A percentile compares a stretch with the other conserved stretches of the same genome.
Conservation (phyloP, 176 grass and related monocot genomes). For the Panicum miliaceum region DNA sequence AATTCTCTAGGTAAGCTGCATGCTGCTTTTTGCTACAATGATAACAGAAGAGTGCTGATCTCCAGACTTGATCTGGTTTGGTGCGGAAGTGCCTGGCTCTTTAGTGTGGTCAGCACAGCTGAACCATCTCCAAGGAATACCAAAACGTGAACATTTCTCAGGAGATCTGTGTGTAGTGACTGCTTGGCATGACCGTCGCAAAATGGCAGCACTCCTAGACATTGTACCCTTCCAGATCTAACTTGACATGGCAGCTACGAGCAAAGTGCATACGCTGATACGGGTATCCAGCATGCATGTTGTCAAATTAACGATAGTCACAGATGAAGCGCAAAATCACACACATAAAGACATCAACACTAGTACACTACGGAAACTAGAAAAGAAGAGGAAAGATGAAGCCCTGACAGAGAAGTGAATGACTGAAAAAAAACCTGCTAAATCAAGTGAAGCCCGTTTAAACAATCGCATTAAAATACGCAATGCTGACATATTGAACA, state of each 20-base stretch:
- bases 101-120: constrained; percentile 2
- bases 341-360: neutral
- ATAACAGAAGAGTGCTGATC: neutral
- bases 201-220: constrained; percentile 19
- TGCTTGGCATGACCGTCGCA: neutral
- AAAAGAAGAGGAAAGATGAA: neutral
- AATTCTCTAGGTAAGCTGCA: constrained; percentile 1
- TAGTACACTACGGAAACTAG: neutral
- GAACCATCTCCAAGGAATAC: constrained; percentile 23
- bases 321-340: neutral
- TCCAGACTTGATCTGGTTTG: neutral
- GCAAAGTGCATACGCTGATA: neutral
- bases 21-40: neutral
- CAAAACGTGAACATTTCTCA: neutral
- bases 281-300: neutral
- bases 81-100: neutral
- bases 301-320: constrained; percentile 11
- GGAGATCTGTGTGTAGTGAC: neutral
- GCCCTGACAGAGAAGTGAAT: neutral
- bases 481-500: neutral
- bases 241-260: constrained; percentile 20
- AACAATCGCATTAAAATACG: neutral
- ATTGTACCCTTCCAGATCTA: constrained; percentile 23
- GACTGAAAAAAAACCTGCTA: neutral
- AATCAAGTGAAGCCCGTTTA: constrained; percentile 6